phyloP scores from a whole-genome alignment of 1,139 yeast genomes.

The Geotrichum macrosporum region DNA sequence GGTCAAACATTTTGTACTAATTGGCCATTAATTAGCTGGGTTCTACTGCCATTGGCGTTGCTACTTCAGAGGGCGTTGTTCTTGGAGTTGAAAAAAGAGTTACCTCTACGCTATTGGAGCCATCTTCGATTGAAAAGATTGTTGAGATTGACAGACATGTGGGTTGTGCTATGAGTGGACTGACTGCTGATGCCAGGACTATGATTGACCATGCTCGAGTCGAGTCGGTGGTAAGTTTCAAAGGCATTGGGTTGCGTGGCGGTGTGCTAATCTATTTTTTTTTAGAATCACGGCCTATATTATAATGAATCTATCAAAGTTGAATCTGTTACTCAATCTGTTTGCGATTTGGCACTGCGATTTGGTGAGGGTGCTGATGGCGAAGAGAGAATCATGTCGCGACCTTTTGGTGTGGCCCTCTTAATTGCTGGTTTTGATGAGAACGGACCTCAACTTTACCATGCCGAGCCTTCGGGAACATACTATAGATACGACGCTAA shows the following conservation, averaged over 20 bases:
- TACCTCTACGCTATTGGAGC: constrained; percentile 84
- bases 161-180: constrained; percentile 98
- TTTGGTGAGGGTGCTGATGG: constrained; percentile 99
- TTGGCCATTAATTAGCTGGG: constrained; percentile 50
- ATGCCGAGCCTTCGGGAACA: constrained; percentile 99
- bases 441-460: constrained; percentile 90
- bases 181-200: constrained; percentile 97
- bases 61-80: constrained; percentile 95
- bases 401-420: constrained; percentile 98
- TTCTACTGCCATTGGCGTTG: constrained; percentile 95
- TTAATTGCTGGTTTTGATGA: constrained; percentile 95
- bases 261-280: no score
- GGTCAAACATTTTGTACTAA: neutral
- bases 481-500: constrained; percentile 96
- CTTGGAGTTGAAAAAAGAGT: constrained; percentile 97
- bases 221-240: constrained; percentile 50
- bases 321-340: constrained; percentile 91
- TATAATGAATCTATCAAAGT: constrained; percentile 91
- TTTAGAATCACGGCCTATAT: constrained; percentile 74
- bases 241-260: no score
- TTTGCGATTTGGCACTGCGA: constrained; percentile 92
- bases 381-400: constrained; percentile 93
- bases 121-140: constrained; percentile 91
- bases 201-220: constrained; percentile 99
- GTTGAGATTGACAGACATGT: constrained; percentile 91